A percentile compares a stretch with the other conserved stretches of the same genome.
phyloP scores from a whole-genome alignment of 441 rosid species.

The Gossypium davidsonii region DNA sequence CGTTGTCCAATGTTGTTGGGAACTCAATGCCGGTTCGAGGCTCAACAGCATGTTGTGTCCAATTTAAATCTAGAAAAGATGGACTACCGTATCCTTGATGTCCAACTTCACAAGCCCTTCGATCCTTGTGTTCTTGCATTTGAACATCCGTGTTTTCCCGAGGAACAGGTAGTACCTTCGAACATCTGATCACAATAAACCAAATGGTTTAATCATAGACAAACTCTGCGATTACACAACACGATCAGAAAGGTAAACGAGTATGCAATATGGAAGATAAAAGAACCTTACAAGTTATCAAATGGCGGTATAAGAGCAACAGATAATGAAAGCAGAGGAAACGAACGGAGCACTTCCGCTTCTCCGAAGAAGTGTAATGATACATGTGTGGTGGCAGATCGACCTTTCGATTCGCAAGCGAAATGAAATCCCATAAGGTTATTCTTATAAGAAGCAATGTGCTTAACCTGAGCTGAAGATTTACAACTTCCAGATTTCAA shows the following conservation, averaged over 20 bases:
- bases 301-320: conserved; percentile 55
- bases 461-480: conserved; percentile 30
- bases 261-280: neutral
- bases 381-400: conserved; percentile 21
- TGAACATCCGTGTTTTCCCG: conserved; percentile 32
- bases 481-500: conserved; percentile 29
- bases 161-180: conserved; percentile 36
- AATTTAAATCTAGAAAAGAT: conserved; percentile 44
- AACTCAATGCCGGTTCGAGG: conserved; percentile 83
- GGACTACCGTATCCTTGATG: conserved; percentile 33
- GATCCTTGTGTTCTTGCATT: conserved; percentile 32
- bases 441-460: conserved; percentile 21
- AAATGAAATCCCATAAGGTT: conserved; percentile 31
- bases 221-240: neutral
- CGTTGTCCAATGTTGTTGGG: conserved; percentile 48
- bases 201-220: conserved; percentile 1
- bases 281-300: conserved; percentile 48
- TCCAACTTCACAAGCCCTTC: conserved; percentile 51
- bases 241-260: neutral
- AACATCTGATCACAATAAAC: conserved; percentile 40
- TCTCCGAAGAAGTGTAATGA: conserved; percentile 40
- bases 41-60: conserved; percentile 55
- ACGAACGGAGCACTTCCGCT: conserved; percentile 48
- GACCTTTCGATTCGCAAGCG: conserved; percentile 23
- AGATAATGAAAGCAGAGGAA: conserved; percentile 61